A percentile compares a stretch with the other conserved stretches of the same genome.
Conservation (phyloP, 2,329 filamentous ascomycete genomes). For the Metarhizium album region DNA sequence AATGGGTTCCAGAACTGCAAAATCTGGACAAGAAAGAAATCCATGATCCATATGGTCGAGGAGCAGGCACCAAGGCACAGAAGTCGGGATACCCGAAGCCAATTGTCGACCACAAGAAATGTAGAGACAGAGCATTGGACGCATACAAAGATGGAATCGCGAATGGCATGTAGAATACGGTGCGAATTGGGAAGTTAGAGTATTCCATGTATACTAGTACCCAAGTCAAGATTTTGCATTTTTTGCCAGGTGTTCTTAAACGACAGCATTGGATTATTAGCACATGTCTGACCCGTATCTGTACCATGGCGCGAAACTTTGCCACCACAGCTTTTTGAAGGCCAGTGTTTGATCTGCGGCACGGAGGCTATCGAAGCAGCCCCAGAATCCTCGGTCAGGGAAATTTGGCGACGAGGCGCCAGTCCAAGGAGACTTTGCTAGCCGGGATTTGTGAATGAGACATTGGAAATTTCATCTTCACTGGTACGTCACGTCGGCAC, state of each 20-base stretch:
- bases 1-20: conserved; percentile 69
- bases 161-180: conserved; percentile 15
- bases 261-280: background rate
- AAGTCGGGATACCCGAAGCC: conserved; percentile 62
- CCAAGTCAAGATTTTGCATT: background rate
- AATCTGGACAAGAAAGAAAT: conserved; percentile 56
- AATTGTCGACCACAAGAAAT: conserved; percentile 63
- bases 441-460: conserved; percentile 27
- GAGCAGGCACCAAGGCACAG: conserved; percentile 46
- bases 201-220: background rate
- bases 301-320: conserved; percentile 47
- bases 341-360: conserved; percentile 48
- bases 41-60: conserved; percentile 68
- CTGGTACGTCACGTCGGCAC: conserved; percentile 11
- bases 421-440: conserved; percentile 45
- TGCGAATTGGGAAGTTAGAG: background rate
- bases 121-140: conserved; percentile 54
- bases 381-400: conserved; percentile 41
- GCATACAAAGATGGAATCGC: conserved; percentile 52
- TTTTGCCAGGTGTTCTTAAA: background rate
- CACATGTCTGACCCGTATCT: conserved; percentile 54
- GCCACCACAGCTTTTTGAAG: conserved; percentile 50
- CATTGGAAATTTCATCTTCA: conserved; percentile 3
- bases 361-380: conserved; percentile 45
- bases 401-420: conserved; percentile 15